These are phyloP conservation scores for Middelhovenomyces tepae DNA, from an alignment of 805 yeast species.

Conservation along the genomic window DNA sequence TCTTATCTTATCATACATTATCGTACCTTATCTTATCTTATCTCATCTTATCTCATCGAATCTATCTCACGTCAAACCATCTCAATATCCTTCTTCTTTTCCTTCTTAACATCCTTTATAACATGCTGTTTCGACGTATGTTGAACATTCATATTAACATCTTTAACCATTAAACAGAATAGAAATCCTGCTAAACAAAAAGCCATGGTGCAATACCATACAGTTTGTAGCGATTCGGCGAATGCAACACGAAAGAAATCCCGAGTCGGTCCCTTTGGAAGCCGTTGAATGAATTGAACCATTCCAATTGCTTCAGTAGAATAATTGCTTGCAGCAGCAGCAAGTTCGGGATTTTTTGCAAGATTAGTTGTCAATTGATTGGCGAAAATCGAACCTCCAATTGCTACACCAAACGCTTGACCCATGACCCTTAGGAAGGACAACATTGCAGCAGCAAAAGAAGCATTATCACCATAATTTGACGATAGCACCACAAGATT, in stretches of 20 bases:
- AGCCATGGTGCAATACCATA: slow-evolving; percentile 15
- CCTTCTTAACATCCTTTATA: slow-evolving; percentile 1
- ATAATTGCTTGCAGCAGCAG: slow-evolving; percentile 3
- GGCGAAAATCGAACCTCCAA: slow-evolving; percentile 26
- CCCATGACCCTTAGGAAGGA: slow-evolving; percentile 24
- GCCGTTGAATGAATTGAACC: slow-evolving; percentile 13
- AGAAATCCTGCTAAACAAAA: slow-evolving; percentile 18
- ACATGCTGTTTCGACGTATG: slow-evolving; percentile 19
- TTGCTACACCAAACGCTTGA: slow-evolving; percentile 25
- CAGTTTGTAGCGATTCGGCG: slow-evolving; percentile 13
- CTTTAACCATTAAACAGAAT: slow-evolving; percentile 17
- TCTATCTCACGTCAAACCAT: too few relatives aligned
- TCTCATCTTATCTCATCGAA: too few relatives aligned
- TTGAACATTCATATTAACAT: slow-evolving; percentile 18
- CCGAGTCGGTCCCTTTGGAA: slow-evolving; percentile 12
- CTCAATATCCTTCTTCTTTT: slow-evolving; percentile 3
- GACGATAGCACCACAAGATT: slow-evolving; percentile 24
- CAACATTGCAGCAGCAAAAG: slow-evolving; percentile 25
- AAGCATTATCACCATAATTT: slow-evolving; percentile 20
- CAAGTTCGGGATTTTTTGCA: slow-evolving; percentile 5
- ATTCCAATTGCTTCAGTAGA: slow-evolving; percentile 16
- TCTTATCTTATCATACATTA: too few relatives aligned
- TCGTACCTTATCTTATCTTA: too few relatives aligned
- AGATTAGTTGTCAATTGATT: slow-evolving; percentile 10
- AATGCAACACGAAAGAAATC: slow-evolving; percentile 12